These are phyloP conservation scores for Martiniozyma asiatica DNA, from an alignment of 1,139 yeast species.

Conservation along the genomic window DNA sequence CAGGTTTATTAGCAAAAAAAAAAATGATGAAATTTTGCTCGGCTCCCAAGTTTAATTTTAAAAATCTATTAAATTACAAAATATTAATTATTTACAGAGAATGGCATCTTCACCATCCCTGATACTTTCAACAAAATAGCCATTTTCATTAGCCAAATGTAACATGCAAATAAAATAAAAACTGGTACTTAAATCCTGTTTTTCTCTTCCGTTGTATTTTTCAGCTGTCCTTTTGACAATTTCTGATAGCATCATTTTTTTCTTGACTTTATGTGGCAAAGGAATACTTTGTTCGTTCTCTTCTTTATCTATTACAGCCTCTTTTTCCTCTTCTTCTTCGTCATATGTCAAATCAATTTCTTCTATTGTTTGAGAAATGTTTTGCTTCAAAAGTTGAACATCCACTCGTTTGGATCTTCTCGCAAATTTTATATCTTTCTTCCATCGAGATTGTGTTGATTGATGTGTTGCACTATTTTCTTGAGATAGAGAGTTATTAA, in stretches of 20 bases:
- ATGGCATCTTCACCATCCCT: no score
- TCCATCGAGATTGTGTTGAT: slow-evolving; percentile 5
- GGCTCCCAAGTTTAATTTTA: no score
- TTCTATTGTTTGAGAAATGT: slow-evolving; percentile 47
- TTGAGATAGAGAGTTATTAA: slow-evolving; percentile 2
- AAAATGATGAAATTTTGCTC: no score
- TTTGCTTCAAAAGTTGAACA: slow-evolving; percentile 66
- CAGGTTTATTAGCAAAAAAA: no score
- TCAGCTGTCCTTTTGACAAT: slow-evolving; percentile 38
- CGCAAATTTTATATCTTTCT: slow-evolving; percentile 43
- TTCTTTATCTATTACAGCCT: slow-evolving; percentile 7
- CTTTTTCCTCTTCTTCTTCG: not conserved
- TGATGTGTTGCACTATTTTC: not conserved
- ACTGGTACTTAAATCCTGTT: slow-evolving; percentile 69
- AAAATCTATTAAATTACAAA: no score
- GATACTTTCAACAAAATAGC: no score
- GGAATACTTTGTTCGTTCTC: not conserved
- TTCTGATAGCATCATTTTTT: slow-evolving; percentile 21
- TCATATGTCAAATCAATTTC: slow-evolving; percentile 5
- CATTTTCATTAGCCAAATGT: slow-evolving; percentile 86
- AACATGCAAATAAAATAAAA: slow-evolving; percentile 76
- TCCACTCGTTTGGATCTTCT: slow-evolving; percentile 79
- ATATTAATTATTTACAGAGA: no score
- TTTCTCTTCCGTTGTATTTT: slow-evolving; percentile 39
- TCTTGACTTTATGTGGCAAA: slow-evolving; percentile 1